phyloP scores from a whole-genome alignment of 139 green algal genomes.

The Chlamydomonas eustigma region DNA sequence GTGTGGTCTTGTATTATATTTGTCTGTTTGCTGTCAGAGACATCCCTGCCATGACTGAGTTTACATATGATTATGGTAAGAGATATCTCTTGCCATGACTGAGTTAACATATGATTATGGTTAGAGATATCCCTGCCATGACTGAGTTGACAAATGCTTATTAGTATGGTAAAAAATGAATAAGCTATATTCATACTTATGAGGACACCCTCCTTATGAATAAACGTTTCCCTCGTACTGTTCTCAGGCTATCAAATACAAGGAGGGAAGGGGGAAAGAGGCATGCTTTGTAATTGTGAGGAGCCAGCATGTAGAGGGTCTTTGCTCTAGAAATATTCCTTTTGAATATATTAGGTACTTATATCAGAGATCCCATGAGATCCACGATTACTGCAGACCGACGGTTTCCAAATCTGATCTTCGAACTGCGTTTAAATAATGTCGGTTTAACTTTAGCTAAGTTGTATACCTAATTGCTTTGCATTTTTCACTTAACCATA shows the following conservation, averaged over 20 bases:
- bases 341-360: no score
- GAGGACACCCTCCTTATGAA: background rate
- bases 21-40: constrained; percentile 35
- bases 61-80: background rate
- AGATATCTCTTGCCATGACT: background rate
- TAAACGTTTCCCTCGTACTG: background rate
- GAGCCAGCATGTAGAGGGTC: constrained; percentile 23
- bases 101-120: background rate
- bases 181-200: background rate
- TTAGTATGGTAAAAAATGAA: background rate
- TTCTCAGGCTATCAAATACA: constrained; percentile 1
- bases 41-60: constrained; percentile 41
- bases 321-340: constrained; percentile 41
- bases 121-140: background rate
- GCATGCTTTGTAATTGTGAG: constrained; percentile 41
- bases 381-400: no score
- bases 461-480: no score
- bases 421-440: no score
- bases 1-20: constrained; percentile 44
- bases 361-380: no score
- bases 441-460: no score
- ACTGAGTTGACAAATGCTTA: background rate
- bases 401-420: no score
- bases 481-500: no score
- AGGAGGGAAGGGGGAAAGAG: background rate